These are phyloP conservation scores for Xylariaceae sp. DNA, from an alignment of 2,329 filamentous ascomycete species.

Conservation along the genomic window DNA sequence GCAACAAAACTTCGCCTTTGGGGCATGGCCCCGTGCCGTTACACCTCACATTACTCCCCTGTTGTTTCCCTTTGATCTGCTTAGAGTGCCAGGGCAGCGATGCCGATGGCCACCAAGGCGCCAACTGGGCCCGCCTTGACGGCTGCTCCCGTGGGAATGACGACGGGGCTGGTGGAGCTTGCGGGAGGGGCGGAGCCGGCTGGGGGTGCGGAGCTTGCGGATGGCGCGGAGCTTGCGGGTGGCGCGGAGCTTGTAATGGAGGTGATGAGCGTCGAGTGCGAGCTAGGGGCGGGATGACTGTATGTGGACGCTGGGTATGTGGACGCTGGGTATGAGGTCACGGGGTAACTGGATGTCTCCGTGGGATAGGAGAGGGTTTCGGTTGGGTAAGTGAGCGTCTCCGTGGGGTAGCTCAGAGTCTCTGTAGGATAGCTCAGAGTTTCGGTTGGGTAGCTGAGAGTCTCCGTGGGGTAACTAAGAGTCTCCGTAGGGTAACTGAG, in stretches of 20 bases:
- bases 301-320: constrained; percentile 9
- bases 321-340: constrained; percentile 12
- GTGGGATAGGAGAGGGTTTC: background rate
- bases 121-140: constrained; percentile 14
- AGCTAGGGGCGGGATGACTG: background rate
- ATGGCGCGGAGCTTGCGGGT: background rate
- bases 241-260: constrained; percentile 1
- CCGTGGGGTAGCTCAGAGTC: background rate
- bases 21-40: background rate
- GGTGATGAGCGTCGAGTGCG: constrained; percentile 9
- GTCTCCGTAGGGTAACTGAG: constrained; percentile 37
- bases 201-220: background rate
- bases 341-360: constrained; percentile 4
- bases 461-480: constrained; percentile 1
- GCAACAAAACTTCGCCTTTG: background rate
- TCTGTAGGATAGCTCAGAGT: background rate
- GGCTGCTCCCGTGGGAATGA: constrained; percentile 16
- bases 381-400: background rate
- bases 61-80: background rate
- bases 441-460: constrained; percentile 3
- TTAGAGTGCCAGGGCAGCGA: constrained; percentile 16
- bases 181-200: background rate
- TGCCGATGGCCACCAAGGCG: constrained; percentile 10
- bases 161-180: constrained; percentile 6
- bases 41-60: background rate